Evolutionary conservation across 2,329 filamentous ascomycete genomes (phyloP).

Genomic region (Arthrobotrys musiformis): DNA sequence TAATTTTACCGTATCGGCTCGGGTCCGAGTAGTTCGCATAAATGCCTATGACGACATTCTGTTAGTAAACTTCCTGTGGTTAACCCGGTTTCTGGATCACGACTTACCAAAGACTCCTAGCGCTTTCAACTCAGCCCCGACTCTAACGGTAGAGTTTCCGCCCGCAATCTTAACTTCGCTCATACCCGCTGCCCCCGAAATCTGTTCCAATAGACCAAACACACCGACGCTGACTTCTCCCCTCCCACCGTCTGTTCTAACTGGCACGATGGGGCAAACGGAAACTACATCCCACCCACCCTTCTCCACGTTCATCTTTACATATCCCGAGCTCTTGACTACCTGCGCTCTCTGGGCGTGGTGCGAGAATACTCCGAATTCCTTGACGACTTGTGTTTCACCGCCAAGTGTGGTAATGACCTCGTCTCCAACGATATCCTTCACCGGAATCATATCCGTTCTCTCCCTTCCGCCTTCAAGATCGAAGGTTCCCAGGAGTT

Average conservation of each 20-base stretch:
- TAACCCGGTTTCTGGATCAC: not conserved
- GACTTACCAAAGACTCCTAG: slow-evolving; percentile 48
- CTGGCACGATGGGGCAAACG: slow-evolving; percentile 32
- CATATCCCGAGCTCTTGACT: slow-evolving; percentile 15
- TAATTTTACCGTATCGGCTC: slow-evolving; percentile 35
- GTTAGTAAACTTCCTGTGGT: not conserved
- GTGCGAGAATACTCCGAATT: slow-evolving; percentile 39
- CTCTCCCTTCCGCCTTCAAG: slow-evolving; percentile 35
- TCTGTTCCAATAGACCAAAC: slow-evolving; percentile 46
- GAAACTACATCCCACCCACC: slow-evolving; percentile 34
- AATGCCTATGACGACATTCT: slow-evolving; percentile 7
- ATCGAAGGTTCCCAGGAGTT: slow-evolving; percentile 31
- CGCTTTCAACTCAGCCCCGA: slow-evolving; percentile 49
- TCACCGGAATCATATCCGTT: slow-evolving; percentile 44
- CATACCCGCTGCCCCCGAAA: slow-evolving; percentile 41
- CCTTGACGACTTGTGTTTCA: not conserved
- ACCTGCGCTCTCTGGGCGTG: slow-evolving; percentile 4
- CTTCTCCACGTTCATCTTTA: slow-evolving; percentile 33
- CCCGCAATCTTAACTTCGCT: slow-evolving; percentile 26
- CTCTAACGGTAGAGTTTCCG: slow-evolving; percentile 36
- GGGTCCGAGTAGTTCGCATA: slow-evolving; percentile 32
- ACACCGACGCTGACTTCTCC: slow-evolving; percentile 27
- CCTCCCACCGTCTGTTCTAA: slow-evolving; percentile 12
- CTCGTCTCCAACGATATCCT: slow-evolving; percentile 4
- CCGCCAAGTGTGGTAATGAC: not conserved